phyloP scores from a whole-genome alignment of 2,329 filamentous ascomycete genomes.

The Clarireedia sp. region DNA sequence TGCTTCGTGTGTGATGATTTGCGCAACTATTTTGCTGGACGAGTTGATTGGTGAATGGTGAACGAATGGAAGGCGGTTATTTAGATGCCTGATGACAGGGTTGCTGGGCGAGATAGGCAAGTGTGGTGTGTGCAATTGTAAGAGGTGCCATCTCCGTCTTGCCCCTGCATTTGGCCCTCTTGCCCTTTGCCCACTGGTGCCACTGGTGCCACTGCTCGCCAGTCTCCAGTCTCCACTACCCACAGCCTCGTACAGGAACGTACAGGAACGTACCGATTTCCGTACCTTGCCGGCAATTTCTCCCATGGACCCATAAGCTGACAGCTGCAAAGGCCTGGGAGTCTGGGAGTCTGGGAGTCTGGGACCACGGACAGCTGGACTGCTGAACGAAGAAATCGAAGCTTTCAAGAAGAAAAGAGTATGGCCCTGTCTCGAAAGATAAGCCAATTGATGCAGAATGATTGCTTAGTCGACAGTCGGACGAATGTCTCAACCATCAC shows the following conservation, averaged over 20 bases:
- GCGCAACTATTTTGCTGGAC: background rate
- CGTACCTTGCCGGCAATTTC: conserved; percentile 5
- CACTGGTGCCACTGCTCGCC: too few relatives aligned
- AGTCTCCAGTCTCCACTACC: too few relatives aligned
- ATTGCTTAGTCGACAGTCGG: background rate
- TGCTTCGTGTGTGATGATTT: background rate
- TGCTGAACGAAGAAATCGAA: background rate
- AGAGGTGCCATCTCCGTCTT: conserved; percentile 1
- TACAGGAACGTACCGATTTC: background rate
- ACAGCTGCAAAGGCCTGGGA: background rate
- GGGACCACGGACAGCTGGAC: background rate
- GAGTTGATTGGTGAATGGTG: background rate
- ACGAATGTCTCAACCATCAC: too few relatives aligned
- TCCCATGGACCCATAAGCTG: background rate
- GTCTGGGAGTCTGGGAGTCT: too few relatives aligned
- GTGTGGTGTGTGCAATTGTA: background rate
- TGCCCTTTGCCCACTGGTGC: background rate
- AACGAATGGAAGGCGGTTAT: background rate
- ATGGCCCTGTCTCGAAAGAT: background rate
- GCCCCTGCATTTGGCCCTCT: conserved; percentile 4
- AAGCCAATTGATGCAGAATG: conserved; percentile 6
- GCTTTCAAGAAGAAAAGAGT: background rate
- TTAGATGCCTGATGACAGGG: background rate
- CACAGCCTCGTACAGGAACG: background rate
- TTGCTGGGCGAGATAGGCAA: background rate